These are phyloP conservation scores for Tulasnella sp. DNA, from an alignment of 768 basidiomycete genomes.

Conservation along the genomic window DNA sequence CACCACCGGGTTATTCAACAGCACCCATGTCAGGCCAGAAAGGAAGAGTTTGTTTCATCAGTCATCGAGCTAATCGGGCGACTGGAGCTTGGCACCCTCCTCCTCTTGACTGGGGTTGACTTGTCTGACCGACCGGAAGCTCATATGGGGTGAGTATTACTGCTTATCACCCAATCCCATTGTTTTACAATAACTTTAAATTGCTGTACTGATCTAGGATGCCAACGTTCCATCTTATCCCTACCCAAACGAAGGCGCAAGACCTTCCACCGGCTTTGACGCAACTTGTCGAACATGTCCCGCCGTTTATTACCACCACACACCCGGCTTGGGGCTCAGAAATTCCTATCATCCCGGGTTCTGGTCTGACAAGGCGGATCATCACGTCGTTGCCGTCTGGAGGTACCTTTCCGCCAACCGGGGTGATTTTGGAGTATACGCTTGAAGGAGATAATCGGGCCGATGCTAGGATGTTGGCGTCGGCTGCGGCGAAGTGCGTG, in stretches of 20 bases:
- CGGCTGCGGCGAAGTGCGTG: slow-evolving; percentile 39
- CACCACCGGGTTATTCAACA: slow-evolving; percentile 7
- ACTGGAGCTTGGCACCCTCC: slow-evolving; percentile 38
- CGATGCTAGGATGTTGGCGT: slow-evolving; percentile 54
- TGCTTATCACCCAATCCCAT: not conserved
- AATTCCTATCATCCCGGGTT: slow-evolving; percentile 67
- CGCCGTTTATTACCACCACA: slow-evolving; percentile 21
- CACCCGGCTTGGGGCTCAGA: slow-evolving; percentile 22
- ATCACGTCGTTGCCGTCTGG: slow-evolving; percentile 43
- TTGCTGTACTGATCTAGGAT: slow-evolving; percentile 32
- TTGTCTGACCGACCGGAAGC: slow-evolving; percentile 57
- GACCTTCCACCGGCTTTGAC: slow-evolving; percentile 32
- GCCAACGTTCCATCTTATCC: slow-evolving; percentile 48
- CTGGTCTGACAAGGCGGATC: slow-evolving; percentile 57
- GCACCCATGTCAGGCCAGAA: slow-evolving; percentile 37
- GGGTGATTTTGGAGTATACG: slow-evolving; percentile 57
- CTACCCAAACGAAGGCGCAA: slow-evolving; percentile 36
- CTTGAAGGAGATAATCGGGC: slow-evolving; percentile 71
- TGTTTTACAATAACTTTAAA: not conserved
- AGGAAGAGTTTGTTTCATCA: slow-evolving; percentile 49
- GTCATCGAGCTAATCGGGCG: slow-evolving; percentile 45
- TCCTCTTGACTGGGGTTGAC: slow-evolving; percentile 69
- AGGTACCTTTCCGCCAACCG: slow-evolving; percentile 43
- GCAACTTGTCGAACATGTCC: slow-evolving; percentile 27
- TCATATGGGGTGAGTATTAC: slow-evolving; percentile 53